Base-by-base conservation (phyloP, 2,329 filamentous ascomycete species). In the Epichloe elymi region DNA sequence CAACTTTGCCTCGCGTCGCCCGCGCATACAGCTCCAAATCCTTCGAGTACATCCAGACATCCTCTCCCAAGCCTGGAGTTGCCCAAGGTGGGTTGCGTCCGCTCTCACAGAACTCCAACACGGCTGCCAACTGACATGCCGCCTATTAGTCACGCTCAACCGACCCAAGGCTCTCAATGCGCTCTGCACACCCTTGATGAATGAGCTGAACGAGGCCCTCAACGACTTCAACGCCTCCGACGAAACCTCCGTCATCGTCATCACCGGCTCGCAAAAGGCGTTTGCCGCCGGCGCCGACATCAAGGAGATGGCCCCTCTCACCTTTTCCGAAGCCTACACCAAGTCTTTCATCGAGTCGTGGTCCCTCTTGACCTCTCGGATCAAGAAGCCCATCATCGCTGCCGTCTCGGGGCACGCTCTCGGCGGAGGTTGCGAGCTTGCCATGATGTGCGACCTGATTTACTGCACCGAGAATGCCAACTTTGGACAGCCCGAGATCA, bases 201-300 rank as follows among this genome's bases (percentile, higher is more conserved):
- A 73, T 59, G 93, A 98, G 72, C 79, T 98, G 58, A 95, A 95
- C 70, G 71, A 83, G 58, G 87, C 87, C 36, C 78, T 95, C 50
- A 70, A 70, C 55, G 74, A 79, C 53, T 82, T 90, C 70, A 85
- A 91, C 63, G 67, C 75, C 46, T 81, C 86, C 55, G 75, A 83
- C 51, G 74, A 77, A 35, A 84, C 89, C 57, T 79, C 80, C 10
- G 85, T 84, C 59, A 88, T 95, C 60, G 70, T 98, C 53, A 75
- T 98, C 53, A 96, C 93, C 1, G 93, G 93, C 51, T 94, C 85
- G 44, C 76, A 88, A 58, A 58, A 85, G 68, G 90, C 91, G 41
- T 98, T 96, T 64, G 91, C 91, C 33, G 91, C 93, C 43, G 93
- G 93, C 48, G 93, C 93, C 54, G 93, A 98, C 69, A 98, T 98